Evolutionary conservation across 1,139 yeast genomes (phyloP).

Genomic region (Scheffersomyces insectosa): DNA sequence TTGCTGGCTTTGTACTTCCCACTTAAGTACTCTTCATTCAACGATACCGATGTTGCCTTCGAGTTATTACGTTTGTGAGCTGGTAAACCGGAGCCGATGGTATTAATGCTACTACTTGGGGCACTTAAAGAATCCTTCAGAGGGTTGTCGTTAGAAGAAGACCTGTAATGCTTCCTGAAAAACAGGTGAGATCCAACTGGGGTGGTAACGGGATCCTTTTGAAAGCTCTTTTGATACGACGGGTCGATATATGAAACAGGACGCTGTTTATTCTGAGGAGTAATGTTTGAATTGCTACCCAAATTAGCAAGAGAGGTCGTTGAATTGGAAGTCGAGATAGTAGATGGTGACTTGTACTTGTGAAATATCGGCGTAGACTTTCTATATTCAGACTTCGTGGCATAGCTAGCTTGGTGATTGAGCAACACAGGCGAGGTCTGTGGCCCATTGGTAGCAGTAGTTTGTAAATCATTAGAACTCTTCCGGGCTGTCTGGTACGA

Average conservation of each 20-base stretch:
- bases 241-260: constrained; percentile 60
- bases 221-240: constrained; percentile 15
- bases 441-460: constrained; percentile 15
- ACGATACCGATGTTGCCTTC: constrained; percentile 3
- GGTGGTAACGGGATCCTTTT: constrained; percentile 12
- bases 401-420: not conserved
- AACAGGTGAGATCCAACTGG: constrained; percentile 52
- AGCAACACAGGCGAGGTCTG: constrained; percentile 15
- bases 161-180: constrained; percentile 59
- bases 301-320: constrained; percentile 11
- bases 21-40: constrained; percentile 7
- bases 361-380: constrained; percentile 33
- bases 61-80: not conserved
- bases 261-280: constrained; percentile 28
- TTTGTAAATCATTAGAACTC: too few species aligned
- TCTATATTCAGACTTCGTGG: constrained; percentile 27
- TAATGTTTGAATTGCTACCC: constrained; percentile 8
- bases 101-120: not conserved
- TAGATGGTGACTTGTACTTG: constrained; percentile 21
- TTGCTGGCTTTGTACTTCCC: constrained; percentile 1
- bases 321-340: constrained; percentile 18
- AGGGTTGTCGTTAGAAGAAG: constrained; percentile 58
- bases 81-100: not conserved
- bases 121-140: constrained; percentile 20
- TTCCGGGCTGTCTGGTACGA: too few species aligned